These are phyloP conservation scores for Penicillium macrosclerotiorum DNA, from an alignment of 495 filamentous ascomycete genomes.

Conservation along the genomic window DNA sequence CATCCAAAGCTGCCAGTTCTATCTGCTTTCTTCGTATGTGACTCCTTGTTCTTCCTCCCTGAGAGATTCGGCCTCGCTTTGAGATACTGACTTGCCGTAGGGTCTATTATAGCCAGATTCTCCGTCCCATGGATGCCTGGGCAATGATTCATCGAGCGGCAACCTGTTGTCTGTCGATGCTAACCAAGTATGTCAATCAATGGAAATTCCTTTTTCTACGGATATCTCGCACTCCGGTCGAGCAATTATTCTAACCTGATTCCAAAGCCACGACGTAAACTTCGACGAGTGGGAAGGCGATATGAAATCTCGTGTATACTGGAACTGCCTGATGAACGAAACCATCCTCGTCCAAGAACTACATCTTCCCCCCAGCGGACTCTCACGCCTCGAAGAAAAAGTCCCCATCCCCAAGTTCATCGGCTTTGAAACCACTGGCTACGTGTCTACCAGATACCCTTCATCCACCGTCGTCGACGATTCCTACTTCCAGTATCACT, in stretches of 20 bases:
- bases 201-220: background rate
- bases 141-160: slow-evolving; percentile 50
- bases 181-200: slow-evolving; percentile 36
- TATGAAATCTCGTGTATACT: slow-evolving; percentile 51
- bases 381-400: slow-evolving; percentile 43
- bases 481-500: slow-evolving; percentile 50
- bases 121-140: slow-evolving; percentile 47
- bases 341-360: slow-evolving; percentile 49
- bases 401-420: slow-evolving; percentile 51
- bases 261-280: slow-evolving; percentile 45
- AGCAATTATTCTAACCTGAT: no score
- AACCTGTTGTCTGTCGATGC: slow-evolving; percentile 44
- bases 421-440: slow-evolving; percentile 38
- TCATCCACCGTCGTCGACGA: slow-evolving; percentile 39
- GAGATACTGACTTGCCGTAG: slow-evolving; percentile 12
- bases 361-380: slow-evolving; percentile 46
- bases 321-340: slow-evolving; percentile 51
- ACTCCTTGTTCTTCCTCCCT: background rate
- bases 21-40: slow-evolving; percentile 43
- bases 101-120: slow-evolving; percentile 45
- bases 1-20: slow-evolving; percentile 48
- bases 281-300: slow-evolving; percentile 50
- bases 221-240: no score
- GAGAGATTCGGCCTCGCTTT: no score
- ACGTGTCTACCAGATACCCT: slow-evolving; percentile 26